Base-by-base conservation (phyloP, 495 filamentous ascomycete genomes). In the Penicillium chermesinum region DNA sequence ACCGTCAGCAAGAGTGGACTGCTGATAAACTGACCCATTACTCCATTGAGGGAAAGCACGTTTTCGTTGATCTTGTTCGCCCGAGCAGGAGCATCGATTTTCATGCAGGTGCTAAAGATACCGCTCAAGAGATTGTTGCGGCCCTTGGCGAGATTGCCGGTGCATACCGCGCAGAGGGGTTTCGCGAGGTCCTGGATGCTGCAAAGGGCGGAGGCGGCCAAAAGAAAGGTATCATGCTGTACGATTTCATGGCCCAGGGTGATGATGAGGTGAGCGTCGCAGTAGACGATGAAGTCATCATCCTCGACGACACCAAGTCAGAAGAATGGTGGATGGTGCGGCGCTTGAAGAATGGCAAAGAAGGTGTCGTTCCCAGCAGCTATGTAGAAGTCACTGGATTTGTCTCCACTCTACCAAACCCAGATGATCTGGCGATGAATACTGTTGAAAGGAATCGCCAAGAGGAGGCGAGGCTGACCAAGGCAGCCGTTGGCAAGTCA, bases 281-380 rank as follows among this genome's bases (percentile, higher is more conserved):
- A 12, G 79, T 85, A 41, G 91, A 84, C 10, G 94, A 99, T 60
- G 93, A 97, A 61, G 91, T 99, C 19, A 70, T 94, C 41, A 75
- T 99, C 43, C 58, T 96, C 33, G 91, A 99, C 59, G 90, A 95
- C 62, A 80, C 74, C 46, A 89, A 87, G 66, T 95, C 90, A 43
- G 90, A 96, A 38, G 93, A 99, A 62, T 99, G 93, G 93, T 97
- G 94, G 91, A 86, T 90, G 75, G 90, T 99, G 9, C 82, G 87
- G 39, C 81, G 90, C 22, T 52, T 95, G 40, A 90, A 89, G 71
- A 96, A 91, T 63, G 87, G 88, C 38, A 88, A 87, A 59, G 88
- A 95, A 63, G 94, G 93, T n/a, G 93, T 97, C 9, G 91, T 99
- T n/a, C 93, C 93, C 3, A 90, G 89, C 71, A 94, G 87, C 66